Conservation (phyloP, 192 early-diverging fungal genomes). For the Podochytrium sp. region DNA sequence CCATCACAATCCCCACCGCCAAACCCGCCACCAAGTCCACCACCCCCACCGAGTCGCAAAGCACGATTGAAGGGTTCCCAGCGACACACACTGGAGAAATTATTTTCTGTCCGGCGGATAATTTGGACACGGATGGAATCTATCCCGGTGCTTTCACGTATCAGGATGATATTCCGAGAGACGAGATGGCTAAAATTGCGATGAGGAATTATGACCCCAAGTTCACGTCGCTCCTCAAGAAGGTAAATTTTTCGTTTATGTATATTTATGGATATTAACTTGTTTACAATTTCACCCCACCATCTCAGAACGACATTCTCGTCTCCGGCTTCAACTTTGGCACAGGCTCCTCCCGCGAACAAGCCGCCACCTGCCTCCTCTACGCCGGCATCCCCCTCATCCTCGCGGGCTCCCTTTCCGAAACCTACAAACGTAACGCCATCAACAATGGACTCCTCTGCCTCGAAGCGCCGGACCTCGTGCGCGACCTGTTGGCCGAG, state of each 20-base stretch:
- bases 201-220: slow-evolving; percentile 99
- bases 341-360: slow-evolving; percentile 95
- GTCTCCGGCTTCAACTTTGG: slow-evolving; percentile 97
- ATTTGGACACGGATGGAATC: slow-evolving; percentile 98
- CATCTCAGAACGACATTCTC: slow-evolving; percentile 73
- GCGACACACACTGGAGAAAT: slow-evolving; percentile 77
- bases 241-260: slow-evolving; percentile 36
- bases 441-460: slow-evolving; percentile 97
- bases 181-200: slow-evolving; percentile 90
- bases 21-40: slow-evolving; percentile 10
- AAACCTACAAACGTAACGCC: slow-evolving; percentile 98
- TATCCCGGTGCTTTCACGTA: slow-evolving; percentile 99
- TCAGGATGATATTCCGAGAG: slow-evolving; percentile 88
- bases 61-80: slow-evolving; percentile 74
- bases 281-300: background rate
- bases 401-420: slow-evolving; percentile 91
- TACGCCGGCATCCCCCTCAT: slow-evolving; percentile 84
- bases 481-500: slow-evolving; percentile 67
- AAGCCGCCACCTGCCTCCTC: slow-evolving; percentile 94
- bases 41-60: background rate
- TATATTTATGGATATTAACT: background rate
- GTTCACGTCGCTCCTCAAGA: slow-evolving; percentile 71
- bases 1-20: slow-evolving; percentile 30
- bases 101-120: slow-evolving; percentile 89
- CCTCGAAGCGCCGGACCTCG: slow-evolving; percentile 84